Evolutionary conservation across 768 basidiomycete genomes (phyloP).

Genomic region (Boletus patriciae): DNA sequence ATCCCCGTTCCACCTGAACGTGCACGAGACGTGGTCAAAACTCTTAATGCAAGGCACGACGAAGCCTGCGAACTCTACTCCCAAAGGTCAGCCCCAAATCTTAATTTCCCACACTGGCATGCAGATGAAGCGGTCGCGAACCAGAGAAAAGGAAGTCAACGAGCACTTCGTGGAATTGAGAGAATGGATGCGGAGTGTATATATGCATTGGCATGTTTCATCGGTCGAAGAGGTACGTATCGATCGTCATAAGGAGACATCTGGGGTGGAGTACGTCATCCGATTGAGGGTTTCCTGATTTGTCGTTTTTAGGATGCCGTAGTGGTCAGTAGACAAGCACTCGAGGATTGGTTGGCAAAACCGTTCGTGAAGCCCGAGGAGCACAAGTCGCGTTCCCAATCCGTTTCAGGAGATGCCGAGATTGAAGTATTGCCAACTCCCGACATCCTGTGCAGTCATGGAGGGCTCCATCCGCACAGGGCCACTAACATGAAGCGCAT

Average conservation of each 20-base stretch:
- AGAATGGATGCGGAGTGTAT: slow-evolving; percentile 57
- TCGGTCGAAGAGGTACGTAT: slow-evolving; percentile 48
- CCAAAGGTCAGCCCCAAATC: slow-evolving; percentile 41
- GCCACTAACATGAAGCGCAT: slow-evolving; percentile 69
- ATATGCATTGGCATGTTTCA: slow-evolving; percentile 57
- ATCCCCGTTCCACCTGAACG: slow-evolving; percentile 51
- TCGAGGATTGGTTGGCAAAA: slow-evolving; percentile 61
- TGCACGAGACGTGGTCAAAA: slow-evolving; percentile 53
- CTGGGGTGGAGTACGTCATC: slow-evolving; percentile 8
- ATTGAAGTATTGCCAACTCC: slow-evolving; percentile 31
- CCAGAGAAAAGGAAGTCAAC: slow-evolving; percentile 46
- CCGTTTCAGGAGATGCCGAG: slow-evolving; percentile 17
- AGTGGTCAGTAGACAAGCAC: slow-evolving; percentile 58
- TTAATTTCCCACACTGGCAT: slow-evolving; percentile 14
- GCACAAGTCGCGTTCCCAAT: slow-evolving; percentile 19
- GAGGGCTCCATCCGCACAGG: slow-evolving; percentile 58
- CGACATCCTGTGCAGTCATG: slow-evolving; percentile 64
- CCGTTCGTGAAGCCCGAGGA: slow-evolving; percentile 25
- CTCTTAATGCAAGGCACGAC: slow-evolving; percentile 56
- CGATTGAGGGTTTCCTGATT: slow-evolving; percentile 15
- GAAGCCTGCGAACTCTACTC: slow-evolving; percentile 51
- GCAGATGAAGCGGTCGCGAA: slow-evolving; percentile 13
- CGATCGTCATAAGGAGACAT: slow-evolving; percentile 4
- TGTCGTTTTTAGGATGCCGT: slow-evolving; percentile 45
- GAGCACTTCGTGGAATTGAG: slow-evolving; percentile 51